Base-by-base conservation (phyloP, 2,329 filamentous ascomycete species). In the Ambrosiella cleistominuta region DNA sequence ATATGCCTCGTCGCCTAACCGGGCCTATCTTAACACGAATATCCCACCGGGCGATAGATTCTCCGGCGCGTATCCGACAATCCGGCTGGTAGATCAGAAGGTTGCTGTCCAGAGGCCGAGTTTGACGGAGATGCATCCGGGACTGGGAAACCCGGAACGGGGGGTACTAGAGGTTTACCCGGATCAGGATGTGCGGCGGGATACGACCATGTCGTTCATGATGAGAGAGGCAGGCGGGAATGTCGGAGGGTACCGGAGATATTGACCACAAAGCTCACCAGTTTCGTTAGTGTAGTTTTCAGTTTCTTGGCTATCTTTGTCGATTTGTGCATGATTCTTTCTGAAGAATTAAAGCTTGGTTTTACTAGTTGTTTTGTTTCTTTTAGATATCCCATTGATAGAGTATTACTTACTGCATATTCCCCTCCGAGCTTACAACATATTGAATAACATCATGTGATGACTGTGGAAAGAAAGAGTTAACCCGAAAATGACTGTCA, bases 171-270 rank as follows among this genome's bases (percentile, higher is more conserved):
- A 4, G 44, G n/a, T 47, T n/a, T 47, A 13, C 11, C 4, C n/a
- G 44, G n/a, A 47, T 47, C 44, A 13, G 6, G 44, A 11, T 27
- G 27, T 27, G 44, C n/a, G 65, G 38, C 67, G 69, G 40, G 64
- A 67, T 62, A 77, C 78, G 0, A 77, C 74, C 0, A 78, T 80
- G 62, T 73, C 74, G n/a, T 72, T 74, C 62, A 70, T 80, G 65
- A 75, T 80, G 72, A 70, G 75, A 57, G 68, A 71, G 61, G 74
- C 73, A 1, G 70, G 71, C 17, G 66, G 44, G 44, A 47, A 17
- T 47, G 44, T 13, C 4, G 44, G 19, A 47, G 7, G 44, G n/a
- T 47, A 15, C 7, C 9, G 7, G n/a, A 47, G 44, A 47, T 47
- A 47, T 47, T 47, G 44, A 47, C n/a, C 40, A 42, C 3, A 42